Evolutionary conservation across 108 stramenopile species (phyloP), one percentile per base, ranked within the genome.

Genomic region (Cyclotella cryptica): DNA sequence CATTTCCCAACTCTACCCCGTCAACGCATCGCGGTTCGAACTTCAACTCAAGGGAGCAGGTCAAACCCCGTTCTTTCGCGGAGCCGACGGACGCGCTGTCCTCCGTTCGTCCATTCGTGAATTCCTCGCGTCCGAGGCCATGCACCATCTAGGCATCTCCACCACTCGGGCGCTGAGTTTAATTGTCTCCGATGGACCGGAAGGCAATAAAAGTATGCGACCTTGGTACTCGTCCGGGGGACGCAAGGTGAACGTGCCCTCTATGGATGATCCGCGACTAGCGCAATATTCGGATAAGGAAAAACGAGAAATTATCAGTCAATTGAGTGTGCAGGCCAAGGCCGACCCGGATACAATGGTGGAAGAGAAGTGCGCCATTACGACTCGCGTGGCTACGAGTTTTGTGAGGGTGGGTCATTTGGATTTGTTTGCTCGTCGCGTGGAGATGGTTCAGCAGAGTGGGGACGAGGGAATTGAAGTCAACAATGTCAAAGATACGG

Each of bases 41-140:
- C 75, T 99, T n/a, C 99, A 99, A 79, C 89, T 98, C 60, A 98
- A 98, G 88, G 99, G 99, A 3, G 93, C 88, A 8, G 99, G 99
- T 0, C 92, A 59, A 62, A 98, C 98, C 11, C 98, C 99, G 41
- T 99, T 96, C 83, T 91, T 87, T 72, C 86, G 99, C 18, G 92
- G 93, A 35, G 97, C 95, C n/a, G 99, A 98, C 84, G 98, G 99
- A 29, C 85, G 97, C 12, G 97, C 97, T 41, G 97, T 99, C 10
- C 81, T 99, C 40, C 84, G 98, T 24, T 94, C 92, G 8, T 91
- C 89, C 71, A 90, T 99, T 66, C 89, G 98, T 26, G 98, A 98
- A 86, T 98, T 97, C 72, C 76, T 99, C 27, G 97, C 93, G 13
- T 88, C 86, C 27, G 98, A 99, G 79, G 96, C 96, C 22, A 98